Evolutionary conservation across 2,329 filamentous ascomycete species (phyloP), one percentile per base, ranked within the genome.

Genomic region (Aspergillus intermedius): DNA sequence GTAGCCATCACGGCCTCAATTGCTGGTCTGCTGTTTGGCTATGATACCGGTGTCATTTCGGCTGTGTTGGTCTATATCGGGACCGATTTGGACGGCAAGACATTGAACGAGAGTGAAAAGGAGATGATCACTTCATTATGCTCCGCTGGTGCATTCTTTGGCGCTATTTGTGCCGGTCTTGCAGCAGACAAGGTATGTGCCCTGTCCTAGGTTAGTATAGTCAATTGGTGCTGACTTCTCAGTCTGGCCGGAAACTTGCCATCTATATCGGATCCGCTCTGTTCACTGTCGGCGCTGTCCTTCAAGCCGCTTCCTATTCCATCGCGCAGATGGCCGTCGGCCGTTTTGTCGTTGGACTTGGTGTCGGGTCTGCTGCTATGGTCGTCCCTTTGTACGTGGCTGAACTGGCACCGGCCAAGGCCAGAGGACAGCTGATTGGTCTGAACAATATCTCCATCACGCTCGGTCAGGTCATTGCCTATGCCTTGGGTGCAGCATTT

Each of bases 121-220:
- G 75, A 79, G 53, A 63, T 79, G 23, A 70, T 79, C 32, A 79
- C 77, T 1, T 77, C 76, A 0, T 67, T 79, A 15, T 76, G 72
- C 17, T 76, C 72, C 5, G 76, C 71, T 28, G 76, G 71, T 34
- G 73, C 74, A 2, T 70, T 77, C 42, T 56, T 76, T 10, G 74
- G 73, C 7, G 69, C 72, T 47, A 63, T 72, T 23, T 56, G 66
- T 45, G 67, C 66, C 13, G 67, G 67, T 22, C 53, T 60, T 17
- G 64, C 60, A 0, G 69, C 70, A 4, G 70, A 74, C 49, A 56
- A 51, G 51, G 56, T 58, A 59, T 64, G 0, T 66, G 75, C 52
- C n/a, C 13, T 17, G 22, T n/a, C 21, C 21, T 22, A 22, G 5
- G 23, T 15, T 19, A 44, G 6, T 3, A 19, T 1, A 17, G 22